phyloP scores from a whole-genome alignment of 768 basidiomycete species.

The Pisolithus microcarpus region DNA sequence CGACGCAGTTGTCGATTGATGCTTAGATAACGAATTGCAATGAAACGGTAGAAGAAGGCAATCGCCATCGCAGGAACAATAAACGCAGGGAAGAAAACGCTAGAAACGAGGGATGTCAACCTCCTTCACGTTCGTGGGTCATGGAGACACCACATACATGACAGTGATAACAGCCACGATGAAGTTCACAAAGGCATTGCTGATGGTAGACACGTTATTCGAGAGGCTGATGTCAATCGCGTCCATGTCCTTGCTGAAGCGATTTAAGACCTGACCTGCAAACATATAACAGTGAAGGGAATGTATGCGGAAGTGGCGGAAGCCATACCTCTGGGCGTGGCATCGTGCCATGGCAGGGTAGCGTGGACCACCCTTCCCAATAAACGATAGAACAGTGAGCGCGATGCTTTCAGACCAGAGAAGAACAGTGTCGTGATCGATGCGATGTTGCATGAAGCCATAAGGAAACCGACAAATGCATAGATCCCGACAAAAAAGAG shows the following conservation, averaged over 20 bases:
- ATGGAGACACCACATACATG: slow-evolving; percentile 37
- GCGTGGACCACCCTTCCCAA: slow-evolving; percentile 67
- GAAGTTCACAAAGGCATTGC: slow-evolving; percentile 70
- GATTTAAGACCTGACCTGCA: slow-evolving; percentile 75
- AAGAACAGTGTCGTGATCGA: slow-evolving; percentile 51
- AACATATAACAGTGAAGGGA: slow-evolving; percentile 1
- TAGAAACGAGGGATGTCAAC: slow-evolving; percentile 11
- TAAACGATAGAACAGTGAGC: slow-evolving; percentile 40
- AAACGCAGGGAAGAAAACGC: slow-evolving; percentile 77
- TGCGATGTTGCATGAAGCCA: slow-evolving; percentile 40
- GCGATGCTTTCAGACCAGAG: slow-evolving; percentile 36
- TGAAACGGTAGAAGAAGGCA: slow-evolving; percentile 61
- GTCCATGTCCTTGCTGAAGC: slow-evolving; percentile 84
- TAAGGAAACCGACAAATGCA: slow-evolving; percentile 48
- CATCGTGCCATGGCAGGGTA: slow-evolving; percentile 81
- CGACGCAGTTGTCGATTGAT: slow-evolving; percentile 80
- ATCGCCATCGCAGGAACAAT: slow-evolving; percentile 69
- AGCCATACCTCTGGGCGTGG: slow-evolving; percentile 62
- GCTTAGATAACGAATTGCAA: slow-evolving; percentile 67
- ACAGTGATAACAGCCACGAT: slow-evolving; percentile 69
- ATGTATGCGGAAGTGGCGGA: not conserved
- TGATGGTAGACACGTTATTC: slow-evolving; percentile 64
- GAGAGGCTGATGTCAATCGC: slow-evolving; percentile 75
- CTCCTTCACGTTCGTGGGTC: slow-evolving; percentile 6
- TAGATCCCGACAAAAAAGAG: slow-evolving; percentile 69